Base-by-base conservation (phyloP, 805 yeast species). In the Candida jianshihensis region DNA sequence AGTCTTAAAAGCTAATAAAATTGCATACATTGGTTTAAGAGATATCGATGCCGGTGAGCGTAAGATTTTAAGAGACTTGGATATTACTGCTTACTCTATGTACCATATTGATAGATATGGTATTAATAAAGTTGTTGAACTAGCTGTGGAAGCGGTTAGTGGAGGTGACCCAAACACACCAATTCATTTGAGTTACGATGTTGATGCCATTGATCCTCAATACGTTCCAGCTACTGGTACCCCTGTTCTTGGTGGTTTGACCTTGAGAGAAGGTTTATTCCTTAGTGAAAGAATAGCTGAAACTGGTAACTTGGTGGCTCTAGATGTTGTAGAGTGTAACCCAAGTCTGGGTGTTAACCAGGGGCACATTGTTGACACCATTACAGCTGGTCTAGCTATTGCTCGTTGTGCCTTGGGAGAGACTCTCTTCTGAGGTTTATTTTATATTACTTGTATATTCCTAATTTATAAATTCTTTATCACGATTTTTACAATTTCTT, bases 151-250 rank as follows among this genome's bases (percentile, higher is more conserved):
- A 43, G 70, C 72, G 20, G 67, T 92, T 49, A 83, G 83, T 61
- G 95, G 95, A 13, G 70, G 74, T 37, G 71, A 76, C 16, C 65
- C 71, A 12, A n/a, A 18, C 17, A 47, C 48, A 33, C 97, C 98
- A 34, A 71, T 92, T 44, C 96, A 90, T 66, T 63, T 92, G 46
- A 81, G 94, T 19, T 90, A 89, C 57, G 98, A 90, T 56, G 97
- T 90, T 30, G 98, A 90, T 62, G 97, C 97, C 30, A 81, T 92
- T 40, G 98, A 90, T 61, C 97, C 97, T 33, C 71, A 78, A 43
- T 88, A 69, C 55, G 96, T 92, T 12, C 97, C 96, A 15, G 95
- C 97, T 27, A 90, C 98, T 1, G 98, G 98, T 37, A 92, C 98
- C 1, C 90, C 97, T 30, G 98, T 90, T 13, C 79, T 95, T 59